These are phyloP conservation scores for Saccharomycopsis guyanensis DNA, from an alignment of 805 yeast genomes.

Conservation along the genomic window DNA sequence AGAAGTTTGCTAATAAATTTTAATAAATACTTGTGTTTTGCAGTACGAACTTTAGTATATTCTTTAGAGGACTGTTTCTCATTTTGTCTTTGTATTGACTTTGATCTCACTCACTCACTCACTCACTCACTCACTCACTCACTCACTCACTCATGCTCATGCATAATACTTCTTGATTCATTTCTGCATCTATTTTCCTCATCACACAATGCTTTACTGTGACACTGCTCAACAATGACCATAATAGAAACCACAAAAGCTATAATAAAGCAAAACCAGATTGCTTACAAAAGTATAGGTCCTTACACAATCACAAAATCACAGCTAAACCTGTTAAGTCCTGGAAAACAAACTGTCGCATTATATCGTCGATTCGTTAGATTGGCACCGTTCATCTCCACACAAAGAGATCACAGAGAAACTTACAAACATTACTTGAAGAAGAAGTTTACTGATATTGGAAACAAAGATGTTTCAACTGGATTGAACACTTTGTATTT, in stretches of 20 bases:
- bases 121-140: too few species aligned
- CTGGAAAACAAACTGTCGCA: background rate
- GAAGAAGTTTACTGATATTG: constrained; percentile 24
- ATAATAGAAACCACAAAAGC: constrained; percentile 1
- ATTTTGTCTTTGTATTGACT: background rate
- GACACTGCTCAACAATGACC: too few species aligned
- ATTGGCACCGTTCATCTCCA: constrained; percentile 25
- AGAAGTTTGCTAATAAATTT: too few species aligned
- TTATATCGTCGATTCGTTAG: constrained; percentile 26
- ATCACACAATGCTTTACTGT: too few species aligned
- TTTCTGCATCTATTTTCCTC: too few species aligned
- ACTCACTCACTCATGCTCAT: too few species aligned
- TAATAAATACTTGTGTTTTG: too few species aligned
- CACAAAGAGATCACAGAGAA: constrained; percentile 23
- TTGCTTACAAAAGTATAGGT: background rate
- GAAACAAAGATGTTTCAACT: background rate
- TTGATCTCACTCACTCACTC: too few species aligned
- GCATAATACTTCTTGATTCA: too few species aligned
- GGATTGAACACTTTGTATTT: background rate
- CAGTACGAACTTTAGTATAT: too few species aligned
- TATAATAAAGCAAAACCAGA: background rate
- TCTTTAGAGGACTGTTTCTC: background rate
- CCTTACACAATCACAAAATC: background rate
- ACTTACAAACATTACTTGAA: constrained; percentile 26
- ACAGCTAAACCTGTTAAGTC: background rate